These are phyloP conservation scores for Gynandropsis gynandra DNA, from an alignment of 345 rosid genomes.

Conservation along the genomic window DNA sequence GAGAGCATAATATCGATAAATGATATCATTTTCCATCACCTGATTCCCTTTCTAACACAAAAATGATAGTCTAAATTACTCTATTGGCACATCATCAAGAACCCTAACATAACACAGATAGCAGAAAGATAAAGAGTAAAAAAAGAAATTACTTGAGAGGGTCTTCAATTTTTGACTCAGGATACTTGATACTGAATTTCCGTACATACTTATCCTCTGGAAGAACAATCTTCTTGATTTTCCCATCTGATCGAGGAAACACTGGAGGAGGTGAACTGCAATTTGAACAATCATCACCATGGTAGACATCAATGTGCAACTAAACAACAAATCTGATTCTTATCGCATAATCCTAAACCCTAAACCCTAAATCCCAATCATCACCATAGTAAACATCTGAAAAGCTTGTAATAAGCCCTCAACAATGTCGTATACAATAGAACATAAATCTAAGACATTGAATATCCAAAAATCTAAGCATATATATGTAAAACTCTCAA, in stretches of 20 bases:
- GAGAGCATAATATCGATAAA: too few relatives aligned
- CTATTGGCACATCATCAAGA: neutral
- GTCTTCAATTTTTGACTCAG: conserved; percentile 46
- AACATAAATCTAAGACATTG: conserved; percentile 1
- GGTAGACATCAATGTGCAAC: too few relatives aligned
- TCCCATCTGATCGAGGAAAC: conserved; percentile 62
- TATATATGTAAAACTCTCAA: conserved; percentile 10
- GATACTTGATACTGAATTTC: conserved; percentile 57
- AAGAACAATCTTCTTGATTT: conserved; percentile 56
- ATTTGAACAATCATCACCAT: conserved; percentile 34
- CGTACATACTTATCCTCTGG: conserved; percentile 74
- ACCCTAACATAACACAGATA: neutral
- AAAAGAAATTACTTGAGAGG: conserved; percentile 51
- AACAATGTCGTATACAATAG: too few relatives aligned
- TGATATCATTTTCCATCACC: too few relatives aligned
- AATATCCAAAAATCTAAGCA: neutral
- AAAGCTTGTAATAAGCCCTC: too few relatives aligned
- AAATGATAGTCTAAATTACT: neutral
- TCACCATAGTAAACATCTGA: too few relatives aligned
- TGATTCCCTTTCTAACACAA: too few relatives aligned
- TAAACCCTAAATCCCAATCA: neutral
- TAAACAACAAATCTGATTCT: conserved; percentile 13
- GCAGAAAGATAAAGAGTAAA: conserved; percentile 8
- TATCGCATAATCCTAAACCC: conserved; percentile 7
- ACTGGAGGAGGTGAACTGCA: conserved; percentile 55